Percentiles rank a stretch among this genome's conserved stretches.
phyloP scores from a whole-genome alignment of 2,329 filamentous ascomycete genomes.

The Aspergillus sp. region DNA sequence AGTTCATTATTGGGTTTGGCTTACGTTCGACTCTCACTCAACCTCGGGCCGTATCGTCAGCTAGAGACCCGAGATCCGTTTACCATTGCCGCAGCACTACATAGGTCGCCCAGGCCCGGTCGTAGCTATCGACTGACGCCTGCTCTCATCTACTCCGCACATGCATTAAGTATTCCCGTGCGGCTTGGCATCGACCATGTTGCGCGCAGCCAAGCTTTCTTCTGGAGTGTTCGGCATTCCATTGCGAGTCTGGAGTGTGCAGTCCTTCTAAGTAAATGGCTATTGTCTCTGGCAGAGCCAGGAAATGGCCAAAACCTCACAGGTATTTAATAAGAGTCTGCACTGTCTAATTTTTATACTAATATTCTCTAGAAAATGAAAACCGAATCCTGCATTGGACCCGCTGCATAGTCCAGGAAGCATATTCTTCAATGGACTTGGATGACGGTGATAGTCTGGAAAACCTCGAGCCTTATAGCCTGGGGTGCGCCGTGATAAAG shows the following conservation, averaged over 20 bases:
- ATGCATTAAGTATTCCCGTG: slow-evolving; percentile 58
- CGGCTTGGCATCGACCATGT: slow-evolving; percentile 33
- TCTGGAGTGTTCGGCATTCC: slow-evolving; percentile 34
- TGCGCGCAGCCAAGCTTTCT: slow-evolving; percentile 31
- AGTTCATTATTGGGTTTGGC: slow-evolving; percentile 27
- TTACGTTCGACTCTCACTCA: slow-evolving; percentile 27
- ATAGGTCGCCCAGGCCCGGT: slow-evolving; percentile 54
- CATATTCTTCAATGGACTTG: slow-evolving; percentile 26
- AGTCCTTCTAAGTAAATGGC: slow-evolving; percentile 43
- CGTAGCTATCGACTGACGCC: slow-evolving; percentile 58
- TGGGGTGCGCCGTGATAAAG: slow-evolving; percentile 24
- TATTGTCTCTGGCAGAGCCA: slow-evolving; percentile 28
- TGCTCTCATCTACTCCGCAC: slow-evolving; percentile 63
- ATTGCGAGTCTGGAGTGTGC: slow-evolving; percentile 33
- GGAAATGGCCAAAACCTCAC: slow-evolving; percentile 21
- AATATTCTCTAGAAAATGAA: slow-evolving; percentile 21
- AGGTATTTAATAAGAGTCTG: slow-evolving; percentile 12
- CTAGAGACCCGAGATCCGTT: slow-evolving; percentile 62
- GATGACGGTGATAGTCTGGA: slow-evolving; percentile 19
- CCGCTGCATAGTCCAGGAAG: slow-evolving; percentile 27
- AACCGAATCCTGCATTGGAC: slow-evolving; percentile 27
- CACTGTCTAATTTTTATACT: slow-evolving; percentile 1
- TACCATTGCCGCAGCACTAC: slow-evolving; percentile 58
- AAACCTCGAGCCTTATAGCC: slow-evolving; percentile 18
- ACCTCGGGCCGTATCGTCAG: slow-evolving; percentile 58